These are phyloP conservation scores for Rutstroemia sp. DNA, from an alignment of 2,329 filamentous ascomycete genomes.

Conservation along the genomic window DNA sequence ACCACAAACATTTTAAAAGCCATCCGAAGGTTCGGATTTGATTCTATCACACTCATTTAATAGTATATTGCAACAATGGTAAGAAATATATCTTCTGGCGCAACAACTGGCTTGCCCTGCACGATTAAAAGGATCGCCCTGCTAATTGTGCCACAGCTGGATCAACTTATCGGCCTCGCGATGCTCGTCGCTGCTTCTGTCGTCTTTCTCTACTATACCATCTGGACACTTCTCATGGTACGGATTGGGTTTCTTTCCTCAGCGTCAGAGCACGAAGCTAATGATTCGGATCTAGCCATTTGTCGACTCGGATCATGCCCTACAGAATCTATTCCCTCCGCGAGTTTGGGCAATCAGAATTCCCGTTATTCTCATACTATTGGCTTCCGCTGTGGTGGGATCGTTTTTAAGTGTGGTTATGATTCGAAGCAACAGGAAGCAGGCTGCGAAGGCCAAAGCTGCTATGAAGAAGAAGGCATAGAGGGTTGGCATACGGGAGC, in stretches of 20 bases:
- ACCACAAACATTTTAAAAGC: background rate
- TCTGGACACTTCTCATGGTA: conserved; percentile 98
- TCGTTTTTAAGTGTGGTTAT: conserved; percentile 95
- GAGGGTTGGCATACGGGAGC: background rate
- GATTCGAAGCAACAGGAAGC: conserved; percentile 98
- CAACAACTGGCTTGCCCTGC: background rate
- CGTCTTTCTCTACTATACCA: conserved; percentile 86
- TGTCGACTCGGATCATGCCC: conserved; percentile 87
- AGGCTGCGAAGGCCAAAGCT: conserved; percentile 85
- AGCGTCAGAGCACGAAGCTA: background rate
- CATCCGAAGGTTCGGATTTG: conserved; percentile 4
- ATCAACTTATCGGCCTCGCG: conserved; percentile 72
- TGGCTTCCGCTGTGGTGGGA: conserved; percentile 88
- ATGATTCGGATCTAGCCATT: conserved; percentile 62
- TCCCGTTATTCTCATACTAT: conserved; percentile 88
- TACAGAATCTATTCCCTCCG: conserved; percentile 92
- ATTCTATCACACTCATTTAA: conserved; percentile 25
- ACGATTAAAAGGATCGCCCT: background rate
- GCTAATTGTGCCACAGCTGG: conserved; percentile 54
- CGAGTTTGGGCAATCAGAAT: conserved; percentile 99
- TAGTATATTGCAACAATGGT: conserved; percentile 29
- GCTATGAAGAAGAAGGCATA: conserved; percentile 81
- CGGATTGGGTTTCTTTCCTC: conserved; percentile 15
- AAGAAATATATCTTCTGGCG: background rate
- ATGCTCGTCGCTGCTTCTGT: conserved; percentile 69